These are phyloP conservation scores for Trifolium subterraneum DNA, from an alignment of 306 rosid species.

Conservation along the genomic window DNA sequence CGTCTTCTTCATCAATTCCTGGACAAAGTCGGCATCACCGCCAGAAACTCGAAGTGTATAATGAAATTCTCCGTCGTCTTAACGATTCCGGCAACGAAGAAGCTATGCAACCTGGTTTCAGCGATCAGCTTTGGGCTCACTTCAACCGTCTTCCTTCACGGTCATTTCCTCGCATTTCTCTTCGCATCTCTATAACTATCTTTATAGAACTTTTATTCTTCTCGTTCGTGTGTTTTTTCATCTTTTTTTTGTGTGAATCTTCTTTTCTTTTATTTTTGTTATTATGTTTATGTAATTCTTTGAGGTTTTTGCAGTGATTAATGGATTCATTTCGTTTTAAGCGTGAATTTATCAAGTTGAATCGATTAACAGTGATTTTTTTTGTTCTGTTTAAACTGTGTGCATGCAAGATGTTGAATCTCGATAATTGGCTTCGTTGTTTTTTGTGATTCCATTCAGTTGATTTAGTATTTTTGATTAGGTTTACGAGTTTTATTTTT, in stretches of 20 bases:
- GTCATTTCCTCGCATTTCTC: constrained; percentile 56
- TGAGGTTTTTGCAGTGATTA: constrained; percentile 26
- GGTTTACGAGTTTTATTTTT: constrained; percentile 16
- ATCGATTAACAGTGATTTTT: constrained; percentile 16
- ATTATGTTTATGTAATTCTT: background rate
- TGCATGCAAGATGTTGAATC: constrained; percentile 13
- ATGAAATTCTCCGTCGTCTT: constrained; percentile 93
- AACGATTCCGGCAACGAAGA: constrained; percentile 69
- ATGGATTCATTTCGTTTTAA: constrained; percentile 32
- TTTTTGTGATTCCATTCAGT: constrained; percentile 21
- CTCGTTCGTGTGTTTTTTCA: background rate
- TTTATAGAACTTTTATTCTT: too few species aligned
- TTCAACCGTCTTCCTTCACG: constrained; percentile 96
- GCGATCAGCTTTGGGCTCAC: constrained; percentile 90
- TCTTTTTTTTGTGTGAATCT: background rate
- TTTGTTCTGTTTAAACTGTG: background rate
- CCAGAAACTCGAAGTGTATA: constrained; percentile 75
- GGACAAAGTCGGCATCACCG: constrained; percentile 67
- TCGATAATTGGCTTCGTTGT: background rate
- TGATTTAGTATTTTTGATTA: constrained; percentile 13
- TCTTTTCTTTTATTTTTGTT: background rate
- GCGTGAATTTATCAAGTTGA: background rate
- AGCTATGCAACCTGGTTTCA: constrained; percentile 75
- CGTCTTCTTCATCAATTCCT: constrained; percentile 46
- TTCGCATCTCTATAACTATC: background rate